A percentile compares a stretch with the other conserved stretches of the same genome.
Evolutionary conservation across 2,329 filamentous ascomycete genomes (phyloP).

Genomic region (Sporothrix mexicana): DNA sequence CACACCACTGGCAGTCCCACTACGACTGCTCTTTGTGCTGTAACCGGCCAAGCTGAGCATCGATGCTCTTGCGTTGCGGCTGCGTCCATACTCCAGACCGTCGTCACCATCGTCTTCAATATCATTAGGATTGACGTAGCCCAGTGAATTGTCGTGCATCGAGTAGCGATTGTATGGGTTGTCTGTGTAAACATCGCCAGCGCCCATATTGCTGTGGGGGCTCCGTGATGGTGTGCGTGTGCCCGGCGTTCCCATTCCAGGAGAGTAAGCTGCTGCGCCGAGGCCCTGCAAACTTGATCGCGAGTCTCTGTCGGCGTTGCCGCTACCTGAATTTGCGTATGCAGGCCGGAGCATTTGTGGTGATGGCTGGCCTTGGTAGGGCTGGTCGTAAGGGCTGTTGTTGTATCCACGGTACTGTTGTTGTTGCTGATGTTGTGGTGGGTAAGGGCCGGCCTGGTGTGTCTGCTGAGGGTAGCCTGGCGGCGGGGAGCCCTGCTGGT

Average conservation of each 20-base stretch:
- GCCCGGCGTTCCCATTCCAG: slow-evolving; percentile 47
- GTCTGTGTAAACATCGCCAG: slow-evolving; percentile 59
- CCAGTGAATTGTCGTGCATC: slow-evolving; percentile 56
- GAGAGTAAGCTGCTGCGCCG: slow-evolving; percentile 44
- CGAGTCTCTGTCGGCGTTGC: slow-evolving; percentile 48
- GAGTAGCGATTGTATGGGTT: slow-evolving; percentile 70
- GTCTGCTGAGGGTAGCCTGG: slow-evolving; percentile 41
- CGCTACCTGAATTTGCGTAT: slow-evolving; percentile 28
- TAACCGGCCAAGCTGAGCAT: slow-evolving; percentile 63
- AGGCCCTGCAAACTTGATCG: slow-evolving; percentile 52
- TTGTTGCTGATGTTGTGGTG: slow-evolving; percentile 36
- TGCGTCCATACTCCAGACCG: slow-evolving; percentile 65
- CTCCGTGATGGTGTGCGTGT: slow-evolving; percentile 54
- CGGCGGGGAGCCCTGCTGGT: slow-evolving; percentile 38
- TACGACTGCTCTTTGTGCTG: slow-evolving; percentile 47
- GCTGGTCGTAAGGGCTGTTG: slow-evolving; percentile 34
- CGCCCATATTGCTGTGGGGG: slow-evolving; percentile 50
- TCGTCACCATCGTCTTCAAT: slow-evolving; percentile 91
- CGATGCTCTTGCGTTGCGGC: slow-evolving; percentile 58
- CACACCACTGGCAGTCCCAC: slow-evolving; percentile 31
- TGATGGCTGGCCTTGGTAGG: slow-evolving; percentile 36
- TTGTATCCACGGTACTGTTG: slow-evolving; percentile 36
- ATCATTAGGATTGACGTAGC: slow-evolving; percentile 74
- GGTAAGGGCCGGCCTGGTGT: slow-evolving; percentile 40
- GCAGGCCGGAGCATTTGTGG: slow-evolving; percentile 32